Conservation (phyloP, 176 grass and related monocot genomes). For the Hordeum vulgare region MorexV3_pseudomolecules_assembly NC_058524.1:557869924-557870423, state of each 20-base stretch:
- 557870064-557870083: not conserved
- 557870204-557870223: too few species aligned
- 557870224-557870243: not conserved
- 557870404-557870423: conserved; percentile 42
- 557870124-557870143: too few species aligned
- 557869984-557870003: not conserved
- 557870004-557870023: too few species aligned
- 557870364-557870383: conserved; percentile 64
- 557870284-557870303: not conserved
- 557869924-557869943: too few species aligned
- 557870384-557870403: conserved; percentile 68
- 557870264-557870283: not conserved
- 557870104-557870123: conserved; percentile 28
- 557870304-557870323: conserved; percentile 46
- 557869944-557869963: too few species aligned
- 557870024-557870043: too few species aligned
- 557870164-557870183: too few species aligned
- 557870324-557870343: conserved; percentile 38
- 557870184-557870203: too few species aligned
- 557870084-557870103: not conserved
- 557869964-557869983: too few species aligned
- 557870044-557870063: conserved; percentile 36
- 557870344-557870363: conserved; percentile 43
- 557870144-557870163: too few species aligned
- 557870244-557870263: not conserved